Evolutionary conservation across 495 filamentous ascomycete species (phyloP).

Genomic region (Rhizodiscina lignyota): DNA sequence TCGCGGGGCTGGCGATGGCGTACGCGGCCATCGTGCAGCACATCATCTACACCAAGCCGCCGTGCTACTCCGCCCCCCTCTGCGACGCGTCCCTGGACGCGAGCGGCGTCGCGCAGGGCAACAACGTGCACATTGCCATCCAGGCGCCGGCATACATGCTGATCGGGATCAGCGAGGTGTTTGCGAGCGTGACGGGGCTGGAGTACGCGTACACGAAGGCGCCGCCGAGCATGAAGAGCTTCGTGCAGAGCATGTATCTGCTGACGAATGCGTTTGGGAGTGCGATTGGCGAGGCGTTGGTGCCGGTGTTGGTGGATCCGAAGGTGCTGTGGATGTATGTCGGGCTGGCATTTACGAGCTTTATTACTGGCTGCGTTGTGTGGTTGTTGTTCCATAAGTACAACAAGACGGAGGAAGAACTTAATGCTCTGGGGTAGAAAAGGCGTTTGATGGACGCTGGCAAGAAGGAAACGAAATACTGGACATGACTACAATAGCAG

Average conservation of each 20-base stretch:
- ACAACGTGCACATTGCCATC: slow-evolving; percentile 23
- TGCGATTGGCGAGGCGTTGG: slow-evolving; percentile 38
- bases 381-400: slow-evolving; percentile 18
- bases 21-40: slow-evolving; percentile 56
- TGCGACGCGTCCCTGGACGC: slow-evolving; percentile 10
- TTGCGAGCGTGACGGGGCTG: slow-evolving; percentile 52
- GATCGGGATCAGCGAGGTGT: slow-evolving; percentile 52
- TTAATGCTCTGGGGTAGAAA: slow-evolving; percentile 10
- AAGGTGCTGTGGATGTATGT: slow-evolving; percentile 32
- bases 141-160: slow-evolving; percentile 28
- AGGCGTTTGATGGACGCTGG: too few species aligned
- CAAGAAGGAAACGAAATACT: too few species aligned
- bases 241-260: slow-evolving; percentile 50
- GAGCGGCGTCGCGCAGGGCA: slow-evolving; percentile 28
- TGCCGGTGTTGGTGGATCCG: slow-evolving; percentile 44
- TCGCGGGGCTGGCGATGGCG: slow-evolving; percentile 45
- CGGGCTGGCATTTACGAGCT: slow-evolving; percentile 15
- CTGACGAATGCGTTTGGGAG: slow-evolving; percentile 31
- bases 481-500: too few species aligned
- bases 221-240: slow-evolving; percentile 48
- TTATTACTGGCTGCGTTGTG: slow-evolving; percentile 11
- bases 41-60: slow-evolving; percentile 45
- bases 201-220: slow-evolving; percentile 60
- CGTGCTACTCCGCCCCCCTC: slow-evolving; percentile 22
- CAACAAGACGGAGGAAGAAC: slow-evolving; percentile 15